Evolutionary conservation across 768 basidiomycete species (phyloP).

Genomic region (Hericium rajendrae): DNA sequence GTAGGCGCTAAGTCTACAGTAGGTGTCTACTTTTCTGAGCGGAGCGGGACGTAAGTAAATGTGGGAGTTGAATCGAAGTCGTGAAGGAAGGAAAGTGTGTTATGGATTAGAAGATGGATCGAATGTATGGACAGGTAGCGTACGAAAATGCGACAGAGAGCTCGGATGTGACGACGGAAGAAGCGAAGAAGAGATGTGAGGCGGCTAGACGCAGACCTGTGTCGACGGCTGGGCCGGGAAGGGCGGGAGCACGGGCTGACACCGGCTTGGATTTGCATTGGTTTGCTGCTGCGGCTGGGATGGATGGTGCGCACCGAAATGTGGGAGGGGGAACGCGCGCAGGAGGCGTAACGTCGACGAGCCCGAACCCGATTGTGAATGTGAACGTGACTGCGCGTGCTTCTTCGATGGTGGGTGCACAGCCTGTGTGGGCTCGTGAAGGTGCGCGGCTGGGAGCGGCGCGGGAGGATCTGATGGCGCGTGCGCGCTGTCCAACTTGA

Average conservation of each 20-base stretch:
- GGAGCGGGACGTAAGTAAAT: neutral
- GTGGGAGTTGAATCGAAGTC: neutral
- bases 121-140: neutral
- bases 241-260: constrained; percentile 1
- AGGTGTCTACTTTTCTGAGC: neutral
- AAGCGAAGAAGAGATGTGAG: neutral
- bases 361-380: neutral
- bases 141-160: neutral
- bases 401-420: neutral
- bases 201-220: constrained; percentile 9
- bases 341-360: constrained; percentile 11
- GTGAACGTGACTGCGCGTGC: constrained; percentile 1
- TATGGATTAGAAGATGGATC: neutral
- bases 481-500: neutral
- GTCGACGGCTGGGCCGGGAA: constrained; percentile 10
- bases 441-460: neutral
- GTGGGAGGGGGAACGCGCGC: constrained; percentile 10
- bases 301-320: constrained; percentile 5
- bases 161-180: neutral
- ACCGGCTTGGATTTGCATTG: constrained; percentile 5
- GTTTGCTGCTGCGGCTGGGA: neutral
- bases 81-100: neutral
- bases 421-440: neutral
- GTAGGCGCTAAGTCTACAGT: neutral
- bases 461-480: neutral